Percentiles rank a stretch among this genome's conserved stretches.
These are phyloP conservation scores for Withania somnifera DNA, from an alignment of 305 asterid species.

Conservation along the genomic window DNA sequence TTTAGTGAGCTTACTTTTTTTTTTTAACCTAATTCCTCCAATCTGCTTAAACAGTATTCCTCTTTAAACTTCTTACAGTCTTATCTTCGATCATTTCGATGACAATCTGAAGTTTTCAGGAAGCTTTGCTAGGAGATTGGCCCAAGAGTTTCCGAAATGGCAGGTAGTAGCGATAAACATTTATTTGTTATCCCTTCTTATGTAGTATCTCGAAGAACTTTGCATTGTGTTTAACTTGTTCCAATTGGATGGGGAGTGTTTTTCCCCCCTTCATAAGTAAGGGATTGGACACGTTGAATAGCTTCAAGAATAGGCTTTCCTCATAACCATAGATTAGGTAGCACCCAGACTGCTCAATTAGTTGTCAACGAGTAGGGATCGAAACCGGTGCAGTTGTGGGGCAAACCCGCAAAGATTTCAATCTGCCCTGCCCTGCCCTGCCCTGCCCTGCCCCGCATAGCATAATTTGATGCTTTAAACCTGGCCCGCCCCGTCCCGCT, in stretches of 20 bases:
- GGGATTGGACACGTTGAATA: background rate
- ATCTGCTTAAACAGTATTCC: background rate
- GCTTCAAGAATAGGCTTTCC: background rate
- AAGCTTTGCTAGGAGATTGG: slow-evolving; percentile 84
- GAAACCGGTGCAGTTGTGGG: too few relatives aligned
- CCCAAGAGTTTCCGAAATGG: slow-evolving; percentile 91
- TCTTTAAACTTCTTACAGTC: background rate
- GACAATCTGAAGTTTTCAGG: slow-evolving; percentile 37
- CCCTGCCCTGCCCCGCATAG: too few relatives aligned
- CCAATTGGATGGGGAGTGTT: background rate
- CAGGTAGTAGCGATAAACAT: slow-evolving; percentile 35
- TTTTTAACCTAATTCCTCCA: background rate
- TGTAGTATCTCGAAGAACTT: background rate
- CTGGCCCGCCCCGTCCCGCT: too few relatives aligned
- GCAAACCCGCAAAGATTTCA: too few relatives aligned
- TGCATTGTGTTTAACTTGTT: background rate
- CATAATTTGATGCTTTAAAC: too few relatives aligned
- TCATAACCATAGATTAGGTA: background rate
- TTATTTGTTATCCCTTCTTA: background rate
- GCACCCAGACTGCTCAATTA: background rate
- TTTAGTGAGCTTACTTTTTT: background rate
- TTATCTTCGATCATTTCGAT: background rate
- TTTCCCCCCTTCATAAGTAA: too few relatives aligned
- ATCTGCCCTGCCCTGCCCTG: too few relatives aligned
- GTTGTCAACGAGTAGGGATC: too few relatives aligned